Conservation (phyloP, 1,139 yeast species). For the Debaryomyces fabryi region DNA sequence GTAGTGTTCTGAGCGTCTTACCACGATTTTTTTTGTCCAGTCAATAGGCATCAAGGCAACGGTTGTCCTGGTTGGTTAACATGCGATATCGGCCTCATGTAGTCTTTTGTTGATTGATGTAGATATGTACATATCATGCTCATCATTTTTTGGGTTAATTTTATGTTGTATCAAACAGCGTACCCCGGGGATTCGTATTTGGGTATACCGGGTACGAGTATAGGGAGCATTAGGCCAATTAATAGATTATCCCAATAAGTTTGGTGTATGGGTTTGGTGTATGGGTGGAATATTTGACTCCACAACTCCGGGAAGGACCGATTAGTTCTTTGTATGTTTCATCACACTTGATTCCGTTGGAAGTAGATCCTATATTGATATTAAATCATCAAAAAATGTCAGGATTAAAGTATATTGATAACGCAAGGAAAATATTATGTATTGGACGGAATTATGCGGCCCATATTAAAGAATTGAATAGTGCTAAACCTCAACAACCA, state of each 20-base stretch:
- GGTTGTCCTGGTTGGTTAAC: background rate
- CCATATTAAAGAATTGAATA: slow-evolving; percentile 87
- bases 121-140: background rate
- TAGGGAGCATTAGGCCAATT: too few species aligned
- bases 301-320: background rate
- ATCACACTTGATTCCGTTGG: background rate
- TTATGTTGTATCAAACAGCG: background rate
- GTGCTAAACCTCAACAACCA: slow-evolving; percentile 77
- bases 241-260: too few species aligned
- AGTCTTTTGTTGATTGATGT: background rate
- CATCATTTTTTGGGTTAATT: background rate
- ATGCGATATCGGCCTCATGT: background rate
- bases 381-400: slow-evolving; percentile 40
- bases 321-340: background rate
- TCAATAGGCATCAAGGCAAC: background rate
- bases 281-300: background rate
- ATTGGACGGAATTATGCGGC: slow-evolving; percentile 97
- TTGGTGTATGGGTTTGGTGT: background rate
- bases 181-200: too few species aligned
- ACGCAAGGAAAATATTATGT: slow-evolving; percentile 83
- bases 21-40: background rate
- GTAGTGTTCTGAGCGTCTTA: background rate
- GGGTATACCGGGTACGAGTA: too few species aligned
- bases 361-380: background rate
- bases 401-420: slow-evolving; percentile 54